Percentiles rank a stretch among this genome's conserved stretches.
Conservation (phyloP, 768 basidiomycete species). For the Inosperma sp. region DNA sequence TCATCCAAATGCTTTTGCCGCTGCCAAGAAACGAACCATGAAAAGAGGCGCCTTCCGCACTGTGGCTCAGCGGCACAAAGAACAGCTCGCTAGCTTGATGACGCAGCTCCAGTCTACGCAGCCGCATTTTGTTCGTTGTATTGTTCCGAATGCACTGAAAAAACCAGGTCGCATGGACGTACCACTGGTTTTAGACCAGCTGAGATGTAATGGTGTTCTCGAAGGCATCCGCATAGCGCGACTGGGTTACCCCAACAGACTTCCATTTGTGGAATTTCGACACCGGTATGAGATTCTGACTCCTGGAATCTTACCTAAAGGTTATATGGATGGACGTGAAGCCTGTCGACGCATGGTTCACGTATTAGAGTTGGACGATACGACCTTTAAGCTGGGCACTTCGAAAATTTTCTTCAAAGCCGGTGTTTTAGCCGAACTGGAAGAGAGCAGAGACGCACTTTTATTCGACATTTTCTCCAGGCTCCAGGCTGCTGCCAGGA, state of each 20-base stretch:
- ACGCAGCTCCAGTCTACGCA: slow-evolving; percentile 87
- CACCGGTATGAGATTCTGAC: slow-evolving; percentile 96
- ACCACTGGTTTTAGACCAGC: slow-evolving; percentile 91
- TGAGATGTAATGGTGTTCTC: slow-evolving; percentile 97
- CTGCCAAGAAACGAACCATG: slow-evolving; percentile 65
- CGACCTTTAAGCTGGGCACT: slow-evolving; percentile 84
- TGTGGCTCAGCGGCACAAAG: slow-evolving; percentile 91
- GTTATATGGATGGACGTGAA: slow-evolving; percentile 97
- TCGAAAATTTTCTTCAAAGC: slow-evolving; percentile 99
- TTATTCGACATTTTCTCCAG: slow-evolving; percentile 85
- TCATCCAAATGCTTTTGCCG: slow-evolving; percentile 36
- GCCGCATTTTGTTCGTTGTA: slow-evolving; percentile 97
- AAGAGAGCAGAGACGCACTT: slow-evolving; percentile 85
- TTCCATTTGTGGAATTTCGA: slow-evolving; percentile 96
- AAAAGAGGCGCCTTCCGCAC: slow-evolving; percentile 98
- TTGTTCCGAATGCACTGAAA: slow-evolving; percentile 91
- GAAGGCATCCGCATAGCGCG: slow-evolving; percentile 98
- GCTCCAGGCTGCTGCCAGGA: slow-evolving; percentile 82
- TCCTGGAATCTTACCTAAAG: slow-evolving; percentile 86
- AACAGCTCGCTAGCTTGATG: slow-evolving; percentile 91
- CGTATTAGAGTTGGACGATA: slow-evolving; percentile 80
- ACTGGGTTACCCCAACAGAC: slow-evolving; percentile 92
- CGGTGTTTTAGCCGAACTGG: slow-evolving; percentile 92
- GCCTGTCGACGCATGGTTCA: slow-evolving; percentile 90
- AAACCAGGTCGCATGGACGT: slow-evolving; percentile 89